Evolutionary conservation across 2,329 filamentous ascomycete species (phyloP).

Genomic region (Apiospora koreana): DNA sequence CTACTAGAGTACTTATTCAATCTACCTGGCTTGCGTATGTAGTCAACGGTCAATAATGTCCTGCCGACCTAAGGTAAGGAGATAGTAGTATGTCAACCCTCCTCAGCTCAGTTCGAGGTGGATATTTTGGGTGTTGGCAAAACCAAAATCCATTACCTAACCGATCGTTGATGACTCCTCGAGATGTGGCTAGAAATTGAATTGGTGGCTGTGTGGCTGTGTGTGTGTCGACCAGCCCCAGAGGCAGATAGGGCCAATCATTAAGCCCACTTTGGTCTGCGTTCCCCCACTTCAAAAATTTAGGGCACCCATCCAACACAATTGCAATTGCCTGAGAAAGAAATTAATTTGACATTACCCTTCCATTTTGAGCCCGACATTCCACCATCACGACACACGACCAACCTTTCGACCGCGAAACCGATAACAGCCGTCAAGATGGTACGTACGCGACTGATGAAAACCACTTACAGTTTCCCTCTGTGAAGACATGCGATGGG

Average conservation of each 20-base stretch:
- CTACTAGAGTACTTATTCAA: background rate
- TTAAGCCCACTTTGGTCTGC: background rate
- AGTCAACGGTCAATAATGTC: background rate
- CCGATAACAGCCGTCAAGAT: conserved; percentile 49
- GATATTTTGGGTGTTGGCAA: background rate
- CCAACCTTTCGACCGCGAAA: conserved; percentile 39
- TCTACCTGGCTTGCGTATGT: background rate
- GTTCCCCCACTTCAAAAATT: conserved; percentile 9
- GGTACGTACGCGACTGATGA: conserved; percentile 31
- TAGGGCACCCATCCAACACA: conserved; percentile 9
- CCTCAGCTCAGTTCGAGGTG: background rate
- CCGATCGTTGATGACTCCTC: background rate
- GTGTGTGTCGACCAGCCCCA: background rate
- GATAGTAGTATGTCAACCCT: background rate
- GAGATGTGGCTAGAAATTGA: background rate
- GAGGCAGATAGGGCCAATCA: conserved; percentile 1
- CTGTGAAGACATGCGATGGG: conserved; percentile 9
- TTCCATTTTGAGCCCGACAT: conserved; percentile 10
- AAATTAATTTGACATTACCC: conserved; percentile 11
- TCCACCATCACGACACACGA: conserved; percentile 21
- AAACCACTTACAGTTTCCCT: background rate
- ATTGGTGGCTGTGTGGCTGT: too few species aligned
- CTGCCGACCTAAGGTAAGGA: too few species aligned
- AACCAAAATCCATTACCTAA: background rate
- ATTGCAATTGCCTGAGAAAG: conserved; percentile 9